phyloP scores from a whole-genome alignment of 1,284 basidiomycete species.

The Bondarzewia mesenterica region DNA sequence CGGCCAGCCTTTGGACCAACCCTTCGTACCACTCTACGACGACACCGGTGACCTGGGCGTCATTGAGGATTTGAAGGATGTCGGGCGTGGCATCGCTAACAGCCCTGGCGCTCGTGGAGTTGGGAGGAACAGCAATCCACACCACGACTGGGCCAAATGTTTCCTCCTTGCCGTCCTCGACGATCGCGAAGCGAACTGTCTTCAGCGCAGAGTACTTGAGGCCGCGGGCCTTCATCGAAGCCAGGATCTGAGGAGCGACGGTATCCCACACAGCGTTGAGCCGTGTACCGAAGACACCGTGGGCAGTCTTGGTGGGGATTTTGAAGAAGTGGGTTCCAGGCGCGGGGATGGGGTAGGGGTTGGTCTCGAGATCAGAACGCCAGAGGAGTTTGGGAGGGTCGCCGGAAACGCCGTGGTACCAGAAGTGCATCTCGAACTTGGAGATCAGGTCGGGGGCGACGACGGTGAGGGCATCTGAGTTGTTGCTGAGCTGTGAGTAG shows the following conservation, averaged over 20 bases:
- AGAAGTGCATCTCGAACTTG: slow-evolving; percentile 21
- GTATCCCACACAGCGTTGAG: slow-evolving; percentile 22
- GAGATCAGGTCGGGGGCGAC: slow-evolving; percentile 19
- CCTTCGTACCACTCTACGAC: slow-evolving; percentile 30
- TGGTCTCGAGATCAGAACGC: slow-evolving; percentile 26
- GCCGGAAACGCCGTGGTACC: slow-evolving; percentile 25
- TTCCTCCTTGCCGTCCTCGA: slow-evolving; percentile 21
- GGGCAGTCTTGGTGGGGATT: slow-evolving; percentile 26
- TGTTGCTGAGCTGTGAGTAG: slow-evolving; percentile 14
- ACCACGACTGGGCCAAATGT: slow-evolving; percentile 25
- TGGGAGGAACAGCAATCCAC: slow-evolving; percentile 30
- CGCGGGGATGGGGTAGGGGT: slow-evolving; percentile 24
- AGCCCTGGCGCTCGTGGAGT: slow-evolving; percentile 23
- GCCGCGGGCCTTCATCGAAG: slow-evolving; percentile 21
- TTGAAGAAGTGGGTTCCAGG: slow-evolving; percentile 17
- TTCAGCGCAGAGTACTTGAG: slow-evolving; percentile 25
- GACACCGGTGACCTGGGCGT: slow-evolving; percentile 18
- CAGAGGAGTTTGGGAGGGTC: slow-evolving; percentile 28
- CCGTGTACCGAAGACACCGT: slow-evolving; percentile 27
- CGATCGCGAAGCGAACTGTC: slow-evolving; percentile 26
- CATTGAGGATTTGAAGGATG: slow-evolving; percentile 28
- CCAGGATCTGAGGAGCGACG: slow-evolving; percentile 27
- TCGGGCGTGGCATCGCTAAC: slow-evolving; percentile 25
- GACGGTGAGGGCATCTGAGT: slow-evolving; percentile 15
- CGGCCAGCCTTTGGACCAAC: slow-evolving; percentile 19